phyloP scores from a whole-genome alignment of 805 yeast genomes.

The Blastobotrys terrestris region DNA sequence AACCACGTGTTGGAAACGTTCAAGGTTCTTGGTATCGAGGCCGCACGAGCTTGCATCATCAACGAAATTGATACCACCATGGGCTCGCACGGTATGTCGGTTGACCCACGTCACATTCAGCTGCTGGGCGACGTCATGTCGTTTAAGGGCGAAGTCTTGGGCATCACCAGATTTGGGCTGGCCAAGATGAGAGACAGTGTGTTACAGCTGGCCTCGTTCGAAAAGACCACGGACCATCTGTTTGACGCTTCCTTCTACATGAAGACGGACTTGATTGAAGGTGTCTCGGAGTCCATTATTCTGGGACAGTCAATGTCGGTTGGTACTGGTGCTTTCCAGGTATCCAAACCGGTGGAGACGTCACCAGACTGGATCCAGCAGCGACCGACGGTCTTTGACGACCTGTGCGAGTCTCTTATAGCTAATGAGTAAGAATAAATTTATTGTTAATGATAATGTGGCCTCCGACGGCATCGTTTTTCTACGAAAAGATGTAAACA shows the following conservation, averaged over 20 bases:
- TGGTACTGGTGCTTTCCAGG: conserved; percentile 95
- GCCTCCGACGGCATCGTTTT: too few species aligned
- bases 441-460: not conserved
- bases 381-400: conserved; percentile 39
- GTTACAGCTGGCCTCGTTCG: conserved; percentile 92
- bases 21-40: conserved; percentile 92
- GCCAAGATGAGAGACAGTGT: conserved; percentile 99
- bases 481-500: too few species aligned
- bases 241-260: conserved; percentile 97
- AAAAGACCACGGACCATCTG: conserved; percentile 95
- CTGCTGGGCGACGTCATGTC: conserved; percentile 98
- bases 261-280: conserved; percentile 94
- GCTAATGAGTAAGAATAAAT: not conserved
- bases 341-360: conserved; percentile 36
- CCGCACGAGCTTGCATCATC: conserved; percentile 89
- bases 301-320: conserved; percentile 96
- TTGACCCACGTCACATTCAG: conserved; percentile 99
- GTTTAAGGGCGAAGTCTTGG: conserved; percentile 95
- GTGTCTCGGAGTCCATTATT: conserved; percentile 96
- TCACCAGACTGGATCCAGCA: not conserved
- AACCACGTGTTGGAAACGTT: conserved; percentile 89
- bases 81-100: conserved; percentile 99
- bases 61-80: conserved; percentile 94
- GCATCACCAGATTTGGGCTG: conserved; percentile 95
- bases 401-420: conserved; percentile 22